phyloP scores from a whole-genome alignment of 169 alveolate genomes.

The Ichthyophthirius multifiliis region DNA sequence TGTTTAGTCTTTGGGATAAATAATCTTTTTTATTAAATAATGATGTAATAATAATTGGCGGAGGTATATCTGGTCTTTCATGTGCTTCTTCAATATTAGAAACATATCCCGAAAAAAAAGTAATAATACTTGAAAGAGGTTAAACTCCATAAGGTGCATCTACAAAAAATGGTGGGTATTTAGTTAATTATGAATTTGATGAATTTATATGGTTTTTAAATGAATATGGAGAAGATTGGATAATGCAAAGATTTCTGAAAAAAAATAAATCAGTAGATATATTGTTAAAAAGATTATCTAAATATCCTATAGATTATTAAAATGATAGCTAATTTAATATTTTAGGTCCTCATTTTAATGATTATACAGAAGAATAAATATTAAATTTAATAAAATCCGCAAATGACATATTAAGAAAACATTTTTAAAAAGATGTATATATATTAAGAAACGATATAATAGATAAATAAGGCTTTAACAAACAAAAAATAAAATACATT shows the following conservation, averaged over 20 bases:
- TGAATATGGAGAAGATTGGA: background rate
- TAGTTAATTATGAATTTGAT: background rate
- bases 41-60: background rate
- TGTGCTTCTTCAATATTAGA: background rate
- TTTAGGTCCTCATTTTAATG: background rate
- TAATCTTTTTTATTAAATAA: background rate
- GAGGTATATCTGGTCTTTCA: background rate
- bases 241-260: too few species aligned
- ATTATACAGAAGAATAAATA: background rate
- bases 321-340: background rate
- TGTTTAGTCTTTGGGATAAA: constrained; percentile 12
- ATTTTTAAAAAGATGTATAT: background rate
- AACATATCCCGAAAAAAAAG: background rate
- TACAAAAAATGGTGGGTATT: constrained; percentile 11
- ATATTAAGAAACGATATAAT: background rate
- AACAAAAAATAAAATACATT: background rate
- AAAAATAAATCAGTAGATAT: too few species aligned
- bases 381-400: background rate
- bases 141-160: background rate
- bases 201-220: background rate
- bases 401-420: too few species aligned
- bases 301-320: background rate
- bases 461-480: background rate
- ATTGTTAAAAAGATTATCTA: background rate
- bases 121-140: background rate